Conservation (phyloP, 106 monocot species). For the Dendrobium officinale region DNA sequence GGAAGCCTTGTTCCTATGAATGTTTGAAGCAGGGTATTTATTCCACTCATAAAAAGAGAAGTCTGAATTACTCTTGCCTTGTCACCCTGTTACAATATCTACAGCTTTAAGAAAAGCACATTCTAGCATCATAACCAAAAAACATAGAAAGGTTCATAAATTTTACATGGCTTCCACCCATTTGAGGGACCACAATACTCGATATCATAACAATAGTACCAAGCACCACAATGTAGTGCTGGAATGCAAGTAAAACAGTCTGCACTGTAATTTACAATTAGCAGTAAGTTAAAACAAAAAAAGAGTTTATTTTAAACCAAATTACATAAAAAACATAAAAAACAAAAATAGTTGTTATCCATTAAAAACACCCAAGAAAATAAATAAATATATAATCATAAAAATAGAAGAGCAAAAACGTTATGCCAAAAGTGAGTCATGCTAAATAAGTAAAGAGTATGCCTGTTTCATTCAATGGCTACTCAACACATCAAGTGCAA, state of each 20-base stretch:
- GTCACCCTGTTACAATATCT: constrained; percentile 39
- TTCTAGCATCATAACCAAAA: background rate
- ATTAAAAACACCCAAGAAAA: too few relatives aligned
- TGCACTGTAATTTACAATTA: constrained; percentile 33
- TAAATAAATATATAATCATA: too few relatives aligned
- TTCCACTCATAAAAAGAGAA: constrained; percentile 66
- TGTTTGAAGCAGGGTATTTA: constrained; percentile 85
- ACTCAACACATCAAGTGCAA: too few relatives aligned
- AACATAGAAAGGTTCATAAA: constrained; percentile 1
- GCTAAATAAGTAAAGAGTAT: too few relatives aligned
- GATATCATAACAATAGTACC: constrained; percentile 73
- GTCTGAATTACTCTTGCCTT: constrained; percentile 86
- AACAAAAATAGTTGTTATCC: too few relatives aligned
- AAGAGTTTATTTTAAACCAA: too few relatives aligned
- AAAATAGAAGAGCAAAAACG: too few relatives aligned
- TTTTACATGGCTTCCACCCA: constrained; percentile 77
- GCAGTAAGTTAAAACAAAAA: too few relatives aligned
- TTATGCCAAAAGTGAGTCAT: too few relatives aligned
- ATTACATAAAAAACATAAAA: too few relatives aligned
- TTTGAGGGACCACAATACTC: constrained; percentile 53
- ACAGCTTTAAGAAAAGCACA: background rate
- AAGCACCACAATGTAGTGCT: constrained; percentile 89
- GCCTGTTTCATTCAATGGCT: too few relatives aligned
- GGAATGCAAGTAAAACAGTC: constrained; percentile 53
- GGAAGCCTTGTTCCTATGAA: constrained; percentile 71